These are phyloP conservation scores for Jacaranda copaia DNA, from an alignment of 257 asterid genomes.

Conservation along the genomic window DNA sequence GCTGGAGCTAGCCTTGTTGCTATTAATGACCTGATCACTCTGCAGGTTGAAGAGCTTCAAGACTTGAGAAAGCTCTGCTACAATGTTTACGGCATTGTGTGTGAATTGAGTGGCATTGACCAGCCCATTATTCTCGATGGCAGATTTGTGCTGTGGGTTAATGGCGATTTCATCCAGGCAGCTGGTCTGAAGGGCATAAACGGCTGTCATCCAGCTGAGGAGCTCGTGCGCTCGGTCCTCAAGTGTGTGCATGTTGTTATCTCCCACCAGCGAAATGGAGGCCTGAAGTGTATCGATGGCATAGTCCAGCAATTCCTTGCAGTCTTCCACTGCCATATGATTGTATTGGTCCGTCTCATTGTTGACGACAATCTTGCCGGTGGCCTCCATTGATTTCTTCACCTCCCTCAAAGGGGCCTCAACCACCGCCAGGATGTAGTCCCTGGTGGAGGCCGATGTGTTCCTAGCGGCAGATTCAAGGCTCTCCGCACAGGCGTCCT, in stretches of 20 bases:
- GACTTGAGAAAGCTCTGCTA: conserved; percentile 49
- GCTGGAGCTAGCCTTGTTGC: background rate
- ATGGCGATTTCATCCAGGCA: conserved; percentile 54
- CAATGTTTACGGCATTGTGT: conserved; percentile 64
- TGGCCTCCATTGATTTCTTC: conserved; percentile 40
- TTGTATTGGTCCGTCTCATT: conserved; percentile 43
- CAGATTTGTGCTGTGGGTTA: conserved; percentile 50
- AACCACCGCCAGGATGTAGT: conserved; percentile 59
- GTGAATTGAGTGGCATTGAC: conserved; percentile 61
- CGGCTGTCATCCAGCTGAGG: conserved; percentile 62
- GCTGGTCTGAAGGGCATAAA: conserved; percentile 48
- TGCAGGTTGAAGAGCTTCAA: conserved; percentile 48
- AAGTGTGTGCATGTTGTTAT: conserved; percentile 46
- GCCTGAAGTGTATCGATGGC: conserved; percentile 58
- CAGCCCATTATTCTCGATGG: conserved; percentile 49
- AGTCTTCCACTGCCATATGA: conserved; percentile 60
- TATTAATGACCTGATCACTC: background rate
- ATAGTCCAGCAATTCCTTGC: conserved; percentile 57
- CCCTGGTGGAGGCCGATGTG: conserved; percentile 55
- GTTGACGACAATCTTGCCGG: conserved; percentile 38
- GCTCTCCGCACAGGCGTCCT: conserved; percentile 59
- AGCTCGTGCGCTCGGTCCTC: conserved; percentile 51
- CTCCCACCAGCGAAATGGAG: conserved; percentile 41
- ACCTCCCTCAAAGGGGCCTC: conserved; percentile 50
- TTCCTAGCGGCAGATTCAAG: conserved; percentile 54